Percentiles rank a stretch among this genome's conserved stretches.
Conservation (phyloP, 208 protist genomes). For the Herpetomonas muscarum region DNA sequence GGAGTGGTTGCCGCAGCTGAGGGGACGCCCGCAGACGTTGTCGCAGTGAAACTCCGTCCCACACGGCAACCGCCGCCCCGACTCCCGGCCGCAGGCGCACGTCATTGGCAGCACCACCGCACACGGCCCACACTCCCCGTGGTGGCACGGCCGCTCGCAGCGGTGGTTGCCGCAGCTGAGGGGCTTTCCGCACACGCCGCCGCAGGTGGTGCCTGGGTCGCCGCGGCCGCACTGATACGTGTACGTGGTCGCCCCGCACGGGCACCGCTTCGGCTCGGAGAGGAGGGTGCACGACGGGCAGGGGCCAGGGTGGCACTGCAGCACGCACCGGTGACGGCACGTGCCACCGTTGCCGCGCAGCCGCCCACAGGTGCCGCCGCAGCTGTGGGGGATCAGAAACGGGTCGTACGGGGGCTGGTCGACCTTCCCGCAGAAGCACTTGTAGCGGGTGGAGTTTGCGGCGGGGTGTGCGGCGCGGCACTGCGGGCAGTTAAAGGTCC, state of each 20-base stretch:
- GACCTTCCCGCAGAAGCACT: constrained; percentile 74
- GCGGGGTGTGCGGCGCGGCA: constrained; percentile 28
- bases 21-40: constrained; percentile 40
- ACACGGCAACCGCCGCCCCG: constrained; percentile 23
- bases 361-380: constrained; percentile 55
- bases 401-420: constrained; percentile 53
- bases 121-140: constrained; percentile 40
- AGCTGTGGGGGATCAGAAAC: constrained; percentile 74
- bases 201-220: constrained; percentile 55
- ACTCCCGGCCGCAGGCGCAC: constrained; percentile 40
- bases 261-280: constrained; percentile 38
- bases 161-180: constrained; percentile 51
- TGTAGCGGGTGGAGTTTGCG: constrained; percentile 8
- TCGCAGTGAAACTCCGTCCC: constrained; percentile 43
- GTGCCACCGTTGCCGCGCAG: constrained; percentile 10
- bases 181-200: constrained; percentile 32
- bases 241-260: constrained; percentile 63
- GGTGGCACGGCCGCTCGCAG: constrained; percentile 49
- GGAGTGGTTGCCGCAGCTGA: constrained; percentile 48
- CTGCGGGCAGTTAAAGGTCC: constrained; percentile 48
- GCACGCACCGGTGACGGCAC: constrained; percentile 50
- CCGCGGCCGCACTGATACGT: constrained; percentile 59
- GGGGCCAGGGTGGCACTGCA: constrained; percentile 73
- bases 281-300: constrained; percentile 47
- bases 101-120: constrained; percentile 8